Percentiles rank a stretch among this genome's conserved stretches.
Conservation (phyloP, 805 yeast genomes). For the Cephaloascus albidus region DNA sequence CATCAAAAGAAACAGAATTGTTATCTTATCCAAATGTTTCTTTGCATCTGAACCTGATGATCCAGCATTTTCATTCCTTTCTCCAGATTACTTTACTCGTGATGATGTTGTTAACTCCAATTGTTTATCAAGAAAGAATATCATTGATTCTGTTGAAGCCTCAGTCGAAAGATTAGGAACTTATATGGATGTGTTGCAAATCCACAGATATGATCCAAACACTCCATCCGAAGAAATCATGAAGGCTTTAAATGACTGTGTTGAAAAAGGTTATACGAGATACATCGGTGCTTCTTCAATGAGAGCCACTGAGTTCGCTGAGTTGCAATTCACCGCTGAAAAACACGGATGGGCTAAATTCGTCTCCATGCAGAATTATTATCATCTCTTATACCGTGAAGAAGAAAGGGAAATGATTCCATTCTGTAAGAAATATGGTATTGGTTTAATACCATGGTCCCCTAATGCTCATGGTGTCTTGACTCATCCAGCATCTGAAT, state of each 20-base stretch:
- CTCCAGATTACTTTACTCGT: slow-evolving; percentile 1
- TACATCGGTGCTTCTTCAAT: slow-evolving; percentile 19
- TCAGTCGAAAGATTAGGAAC: slow-evolving; percentile 16
- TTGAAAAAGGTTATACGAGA: slow-evolving; percentile 11
- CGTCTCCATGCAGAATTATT: slow-evolving; percentile 19
- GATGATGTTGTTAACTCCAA: slow-evolving; percentile 7
- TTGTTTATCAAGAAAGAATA: slow-evolving; percentile 15
- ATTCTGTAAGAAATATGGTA: slow-evolving; percentile 12
- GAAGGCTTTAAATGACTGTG: slow-evolving; percentile 16
- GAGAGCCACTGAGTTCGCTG: slow-evolving; percentile 17
- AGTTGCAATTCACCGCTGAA: slow-evolving; percentile 19
- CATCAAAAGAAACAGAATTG: slow-evolving; percentile 12
- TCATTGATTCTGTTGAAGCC: slow-evolving; percentile 14
- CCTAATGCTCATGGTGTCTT: slow-evolving; percentile 18
- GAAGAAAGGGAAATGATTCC: slow-evolving; percentile 21
- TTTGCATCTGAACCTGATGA: slow-evolving; percentile 6
- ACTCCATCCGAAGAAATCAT: slow-evolving; percentile 17
- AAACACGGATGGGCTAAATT: slow-evolving; percentile 17
- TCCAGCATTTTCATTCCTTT: slow-evolving; percentile 3
- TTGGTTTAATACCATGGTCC: slow-evolving; percentile 19
- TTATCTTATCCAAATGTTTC: slow-evolving; percentile 10
- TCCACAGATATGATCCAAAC: slow-evolving; percentile 14
- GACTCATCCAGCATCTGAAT: slow-evolving; percentile 9
- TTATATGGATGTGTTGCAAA: slow-evolving; percentile 17
- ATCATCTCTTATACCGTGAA: slow-evolving; percentile 17